These are phyloP conservation scores for Golubevia pallescens DNA, from an alignment of 1,284 basidiomycete species.

Conservation along the genomic window DNA sequence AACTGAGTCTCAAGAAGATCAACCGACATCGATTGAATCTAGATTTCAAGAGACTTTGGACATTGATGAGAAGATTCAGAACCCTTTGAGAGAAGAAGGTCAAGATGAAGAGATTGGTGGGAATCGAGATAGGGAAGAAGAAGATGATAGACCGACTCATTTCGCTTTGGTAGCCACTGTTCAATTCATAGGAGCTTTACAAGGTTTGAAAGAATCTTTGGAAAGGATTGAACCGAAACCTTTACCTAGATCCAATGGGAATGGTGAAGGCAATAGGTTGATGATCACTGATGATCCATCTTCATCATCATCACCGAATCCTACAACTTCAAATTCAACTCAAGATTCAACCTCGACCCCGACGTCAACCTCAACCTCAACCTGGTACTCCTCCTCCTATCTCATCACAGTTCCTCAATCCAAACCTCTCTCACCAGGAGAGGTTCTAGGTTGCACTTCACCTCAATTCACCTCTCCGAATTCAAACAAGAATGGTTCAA, in stretches of 20 bases:
- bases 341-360: too few species aligned
- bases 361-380: background rate
- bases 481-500: too few species aligned
- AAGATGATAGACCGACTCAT: slow-evolving; percentile 22
- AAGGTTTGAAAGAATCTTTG: slow-evolving; percentile 41
- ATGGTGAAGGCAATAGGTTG: background rate
- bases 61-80: background rate
- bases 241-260: background rate
- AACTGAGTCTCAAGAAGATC: slow-evolving; percentile 13
- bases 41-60: background rate
- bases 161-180: slow-evolving; percentile 58
- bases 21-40: background rate
- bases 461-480: too few species aligned
- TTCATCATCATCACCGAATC: too few species aligned
- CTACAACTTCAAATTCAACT: too few species aligned
- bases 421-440: slow-evolving; percentile 92
- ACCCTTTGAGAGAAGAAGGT: background rate
- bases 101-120: background rate
- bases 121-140: background rate
- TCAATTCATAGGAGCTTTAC: slow-evolving; percentile 60
- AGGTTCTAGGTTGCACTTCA: slow-evolving; percentile 96
- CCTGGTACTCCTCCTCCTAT: slow-evolving; percentile 29
- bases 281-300: background rate
- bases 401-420: slow-evolving; percentile 76
- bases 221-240: slow-evolving; percentile 12